Conservation (phyloP, 2,329 filamentous ascomycete genomes). For the Ophioceras dolichostomum region DNA sequence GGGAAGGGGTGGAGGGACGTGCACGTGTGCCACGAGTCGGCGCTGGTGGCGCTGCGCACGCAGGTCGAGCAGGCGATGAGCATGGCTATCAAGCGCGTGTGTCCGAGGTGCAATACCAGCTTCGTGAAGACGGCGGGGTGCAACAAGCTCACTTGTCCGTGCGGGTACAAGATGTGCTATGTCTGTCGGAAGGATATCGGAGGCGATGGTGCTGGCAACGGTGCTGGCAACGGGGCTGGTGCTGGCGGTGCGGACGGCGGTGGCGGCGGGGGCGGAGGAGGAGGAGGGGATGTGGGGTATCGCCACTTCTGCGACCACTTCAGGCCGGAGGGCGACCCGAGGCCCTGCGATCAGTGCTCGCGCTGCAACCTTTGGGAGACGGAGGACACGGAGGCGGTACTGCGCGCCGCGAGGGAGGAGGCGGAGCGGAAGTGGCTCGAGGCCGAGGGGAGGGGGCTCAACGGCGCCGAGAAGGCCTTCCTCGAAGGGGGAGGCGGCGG, state of each 20-base stretch:
- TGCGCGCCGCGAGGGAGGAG: slow-evolving; percentile 55
- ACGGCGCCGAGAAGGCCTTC: slow-evolving; percentile 40
- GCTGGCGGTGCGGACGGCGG: slow-evolving; percentile 28
- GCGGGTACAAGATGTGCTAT: slow-evolving; percentile 97
- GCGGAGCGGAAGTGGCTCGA: slow-evolving; percentile 62
- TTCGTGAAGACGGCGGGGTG: slow-evolving; percentile 92
- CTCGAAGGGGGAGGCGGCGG: slow-evolving; percentile 39
- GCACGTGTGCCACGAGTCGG: slow-evolving; percentile 81
- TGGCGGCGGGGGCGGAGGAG: too few species aligned
- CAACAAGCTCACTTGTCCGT: slow-evolving; percentile 93
- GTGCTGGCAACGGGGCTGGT: too few species aligned
- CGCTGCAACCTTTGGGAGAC: slow-evolving; percentile 70
- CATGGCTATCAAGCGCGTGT: slow-evolving; percentile 87
- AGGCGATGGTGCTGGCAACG: too few species aligned
- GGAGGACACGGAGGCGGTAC: slow-evolving; percentile 58
- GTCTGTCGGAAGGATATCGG: slow-evolving; percentile 71
- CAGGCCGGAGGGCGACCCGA: slow-evolving; percentile 61
- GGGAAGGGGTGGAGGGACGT: slow-evolving; percentile 75
- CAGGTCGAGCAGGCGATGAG: slow-evolving; percentile 91
- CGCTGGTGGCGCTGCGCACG: slow-evolving; percentile 68
- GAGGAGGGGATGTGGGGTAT: slow-evolving; percentile 74
- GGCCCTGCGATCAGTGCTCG: slow-evolving; percentile 65
- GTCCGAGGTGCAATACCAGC: slow-evolving; percentile 77
- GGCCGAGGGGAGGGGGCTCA: slow-evolving; percentile 46
- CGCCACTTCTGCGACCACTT: slow-evolving; percentile 96